These are phyloP conservation scores for Exsudoporus frostii DNA, from an alignment of 768 basidiomycete species.

Conservation along the genomic window DNA sequence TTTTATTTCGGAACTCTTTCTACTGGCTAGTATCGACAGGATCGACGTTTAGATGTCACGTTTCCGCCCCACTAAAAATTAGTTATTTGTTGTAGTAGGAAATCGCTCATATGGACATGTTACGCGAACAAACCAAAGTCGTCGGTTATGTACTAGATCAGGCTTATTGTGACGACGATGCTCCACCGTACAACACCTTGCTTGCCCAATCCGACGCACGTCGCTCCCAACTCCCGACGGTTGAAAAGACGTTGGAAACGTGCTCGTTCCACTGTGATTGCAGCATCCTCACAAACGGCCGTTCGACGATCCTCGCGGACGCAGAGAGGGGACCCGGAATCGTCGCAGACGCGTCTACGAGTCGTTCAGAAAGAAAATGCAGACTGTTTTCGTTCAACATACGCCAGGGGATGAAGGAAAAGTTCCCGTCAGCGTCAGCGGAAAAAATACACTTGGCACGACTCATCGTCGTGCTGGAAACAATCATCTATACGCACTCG, in stretches of 20 bases:
- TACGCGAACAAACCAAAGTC: not conserved
- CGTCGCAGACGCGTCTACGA: constrained; percentile 46
- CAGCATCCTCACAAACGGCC: constrained; percentile 45
- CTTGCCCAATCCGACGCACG: constrained; percentile 46
- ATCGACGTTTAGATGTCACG: not conserved
- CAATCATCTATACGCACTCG: constrained; percentile 39
- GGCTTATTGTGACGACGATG: not conserved
- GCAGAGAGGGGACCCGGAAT: constrained; percentile 54
- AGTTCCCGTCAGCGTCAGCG: not conserved
- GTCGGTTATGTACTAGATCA: not conserved
- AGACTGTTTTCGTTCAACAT: constrained; percentile 35
- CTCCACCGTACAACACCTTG: constrained; percentile 43
- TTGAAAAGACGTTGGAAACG: constrained; percentile 43
- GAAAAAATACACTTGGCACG: not conserved
- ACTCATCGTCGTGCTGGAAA: not conserved
- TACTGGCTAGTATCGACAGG: not conserved
- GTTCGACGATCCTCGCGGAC: constrained; percentile 47
- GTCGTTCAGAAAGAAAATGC: constrained; percentile 46
- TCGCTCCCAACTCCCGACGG: constrained; percentile 45
- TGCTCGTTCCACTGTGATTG: constrained; percentile 61
- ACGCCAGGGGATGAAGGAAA: too few species aligned
- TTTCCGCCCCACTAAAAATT: not conserved
- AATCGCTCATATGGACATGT: too few species aligned
- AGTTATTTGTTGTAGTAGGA: not conserved
- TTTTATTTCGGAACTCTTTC: not conserved